phyloP scores from a whole-genome alignment of 352 stramenopile species.

The Peronospora destructor region DNA sequence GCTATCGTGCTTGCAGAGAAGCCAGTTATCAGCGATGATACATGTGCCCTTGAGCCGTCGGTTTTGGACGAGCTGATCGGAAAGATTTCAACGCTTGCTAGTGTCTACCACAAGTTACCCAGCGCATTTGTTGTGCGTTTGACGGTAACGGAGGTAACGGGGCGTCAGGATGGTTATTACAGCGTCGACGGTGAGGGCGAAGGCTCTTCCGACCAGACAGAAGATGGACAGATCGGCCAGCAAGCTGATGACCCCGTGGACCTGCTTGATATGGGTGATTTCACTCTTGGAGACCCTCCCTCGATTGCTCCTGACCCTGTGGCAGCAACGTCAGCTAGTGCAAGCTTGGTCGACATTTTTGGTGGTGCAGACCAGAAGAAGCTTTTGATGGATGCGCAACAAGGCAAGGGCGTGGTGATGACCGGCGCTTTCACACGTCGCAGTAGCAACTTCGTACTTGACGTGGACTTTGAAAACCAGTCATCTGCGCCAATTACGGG shows the following conservation, averaged over 20 bases:
- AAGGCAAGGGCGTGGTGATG: constrained; percentile 89
- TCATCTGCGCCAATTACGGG: constrained; percentile 78
- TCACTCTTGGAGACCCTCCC: constrained; percentile 62
- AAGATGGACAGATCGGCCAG: constrained; percentile 33
- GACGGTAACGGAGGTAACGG: constrained; percentile 68
- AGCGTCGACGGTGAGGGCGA: constrained; percentile 70
- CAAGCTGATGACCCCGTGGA: constrained; percentile 40
- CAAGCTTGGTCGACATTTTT: constrained; percentile 82
- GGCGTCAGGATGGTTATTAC: constrained; percentile 52
- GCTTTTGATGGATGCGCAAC: constrained; percentile 62
- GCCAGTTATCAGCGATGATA: constrained; percentile 99
- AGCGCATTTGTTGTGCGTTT: constrained; percentile 81
- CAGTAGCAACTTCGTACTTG: constrained; percentile 57
- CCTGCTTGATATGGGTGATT: constrained; percentile 78
- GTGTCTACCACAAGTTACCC: constrained; percentile 96
- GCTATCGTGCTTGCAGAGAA: constrained; percentile 97
- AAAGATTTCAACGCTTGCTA: constrained; percentile 96
- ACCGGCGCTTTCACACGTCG: constrained; percentile 62
- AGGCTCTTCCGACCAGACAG: constrained; percentile 46
- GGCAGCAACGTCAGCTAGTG: constrained; percentile 24
- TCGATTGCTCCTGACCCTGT: constrained; percentile 29
- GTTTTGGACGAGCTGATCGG: constrained; percentile 94
- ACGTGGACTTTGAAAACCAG: constrained; percentile 86
- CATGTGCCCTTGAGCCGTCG: constrained; percentile 90
- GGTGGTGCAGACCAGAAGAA: constrained; percentile 54